These are phyloP conservation scores for Yueomyces sp. DNA, from an alignment of 805 yeast species.

Conservation along the genomic window DNA sequence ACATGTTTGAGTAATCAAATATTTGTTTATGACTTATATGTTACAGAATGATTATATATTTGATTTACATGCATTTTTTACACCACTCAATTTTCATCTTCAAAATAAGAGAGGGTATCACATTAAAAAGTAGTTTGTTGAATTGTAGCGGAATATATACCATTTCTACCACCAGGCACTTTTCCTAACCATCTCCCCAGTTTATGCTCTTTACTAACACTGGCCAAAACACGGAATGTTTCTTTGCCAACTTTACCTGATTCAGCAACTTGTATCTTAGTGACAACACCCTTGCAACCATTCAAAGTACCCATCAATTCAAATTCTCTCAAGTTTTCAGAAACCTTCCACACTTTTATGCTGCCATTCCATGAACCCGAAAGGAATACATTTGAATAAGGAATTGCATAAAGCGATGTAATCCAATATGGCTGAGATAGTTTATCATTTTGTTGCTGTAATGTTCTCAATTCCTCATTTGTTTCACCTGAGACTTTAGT, in stretches of 20 bases:
- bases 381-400: slow-evolving; percentile 71
- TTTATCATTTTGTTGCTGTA: slow-evolving; percentile 43
- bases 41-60: neutral
- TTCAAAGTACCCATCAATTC: slow-evolving; percentile 39
- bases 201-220: slow-evolving; percentile 74
- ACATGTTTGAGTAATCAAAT: too few species aligned
- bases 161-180: slow-evolving; percentile 58
- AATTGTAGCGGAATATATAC: slow-evolving; percentile 44
- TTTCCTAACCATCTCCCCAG: slow-evolving; percentile 75
- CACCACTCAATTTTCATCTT: neutral
- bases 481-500: slow-evolving; percentile 44
- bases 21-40: neutral
- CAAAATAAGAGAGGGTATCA: neutral
- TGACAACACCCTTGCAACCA: slow-evolving; percentile 58
- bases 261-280: slow-evolving; percentile 43
- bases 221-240: slow-evolving; percentile 44
- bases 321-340: slow-evolving; percentile 50
- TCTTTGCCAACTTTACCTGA: slow-evolving; percentile 40
- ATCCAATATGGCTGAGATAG: slow-evolving; percentile 69
- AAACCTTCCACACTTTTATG: slow-evolving; percentile 66
- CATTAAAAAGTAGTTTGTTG: slow-evolving; percentile 24
- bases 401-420: slow-evolving; percentile 68
- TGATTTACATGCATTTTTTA: neutral
- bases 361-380: slow-evolving; percentile 84
- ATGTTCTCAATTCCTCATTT: slow-evolving; percentile 22